Conservation (phyloP, 1,139 yeast species). For the Blastobotrys capitulatus region DNA sequence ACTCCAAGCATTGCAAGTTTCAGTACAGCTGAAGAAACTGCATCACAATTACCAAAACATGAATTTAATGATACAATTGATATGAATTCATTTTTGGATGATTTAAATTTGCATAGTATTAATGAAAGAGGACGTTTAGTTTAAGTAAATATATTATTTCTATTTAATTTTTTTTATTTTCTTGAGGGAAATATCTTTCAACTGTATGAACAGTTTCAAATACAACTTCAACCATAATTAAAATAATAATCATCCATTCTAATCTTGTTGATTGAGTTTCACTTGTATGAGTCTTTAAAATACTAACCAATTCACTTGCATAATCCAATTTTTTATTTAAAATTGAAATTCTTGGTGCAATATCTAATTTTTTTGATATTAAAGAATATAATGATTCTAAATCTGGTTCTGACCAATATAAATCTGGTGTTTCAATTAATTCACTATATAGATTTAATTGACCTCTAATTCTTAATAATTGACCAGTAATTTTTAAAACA, state of each 20-base stretch:
- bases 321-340: constrained; percentile 81
- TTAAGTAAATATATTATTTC: neutral
- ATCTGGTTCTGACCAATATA: constrained; percentile 89
- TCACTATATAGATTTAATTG: constrained; percentile 82
- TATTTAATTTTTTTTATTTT: neutral
- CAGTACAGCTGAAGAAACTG: constrained; percentile 8
- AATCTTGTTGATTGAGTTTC: constrained; percentile 72
- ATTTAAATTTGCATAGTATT: constrained; percentile 15
- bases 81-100: constrained; percentile 19
- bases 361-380: constrained; percentile 67
- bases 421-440: constrained; percentile 84
- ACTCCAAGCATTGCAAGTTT: constrained; percentile 3
- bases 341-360: constrained; percentile 69
- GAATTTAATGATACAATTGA: constrained; percentile 18
- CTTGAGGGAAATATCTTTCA: constrained; percentile 34
- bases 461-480: constrained; percentile 68
- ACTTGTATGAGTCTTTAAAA: constrained; percentile 64
- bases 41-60: constrained; percentile 1
- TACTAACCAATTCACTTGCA: constrained; percentile 83
- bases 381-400: constrained; percentile 68
- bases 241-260: constrained; percentile 81
- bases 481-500: constrained; percentile 65
- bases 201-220: constrained; percentile 67
- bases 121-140: constrained; percentile 21
- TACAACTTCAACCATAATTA: constrained; percentile 78